Evolutionary conservation across 805 yeast species (phyloP), one percentile per base, ranked within the genome.

Genomic region (Wickerhamiella shivajii): DNA sequence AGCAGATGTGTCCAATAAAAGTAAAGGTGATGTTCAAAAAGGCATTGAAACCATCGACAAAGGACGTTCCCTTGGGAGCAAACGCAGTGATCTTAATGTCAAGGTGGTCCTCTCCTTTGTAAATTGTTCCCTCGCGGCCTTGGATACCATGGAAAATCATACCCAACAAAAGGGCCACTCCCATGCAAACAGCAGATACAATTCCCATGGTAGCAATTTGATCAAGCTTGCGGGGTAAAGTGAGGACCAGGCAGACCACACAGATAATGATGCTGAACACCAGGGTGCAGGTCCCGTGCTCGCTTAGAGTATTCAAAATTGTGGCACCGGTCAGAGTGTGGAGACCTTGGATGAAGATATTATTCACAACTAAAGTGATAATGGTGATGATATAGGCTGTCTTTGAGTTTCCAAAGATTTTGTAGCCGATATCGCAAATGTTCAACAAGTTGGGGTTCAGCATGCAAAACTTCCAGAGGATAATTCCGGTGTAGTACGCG

Each of bases 1-100:
- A 71, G 4, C 72, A 67, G 49, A 71, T 66, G 50, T 71, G 77
- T 3, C 77, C 77, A 15, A 69, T 76, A 53, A 71, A 70, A 1
- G 77, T 69, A 50, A 70, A 71, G 16, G 69, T 70, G 43, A 71
- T 71, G 52, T 71, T 71, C 44, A 71, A 56, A 40, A 65, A 57
- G 0, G 77, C 77, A 24, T 61, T 50, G 75, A 71, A 69, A 1
- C 60, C 74, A 13, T 48, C 44, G 6, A 69, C 74, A 42, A 58
- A 71, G 3, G 66, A 58, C n/a, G 74, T 67, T 1, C 71, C 74
- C 35, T 56, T 38, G 8, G 38, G 60, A 1, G 77, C 73, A 66
- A 71, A 67, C 21, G 67, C 50, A 26, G 53, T 51, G 57, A 61
- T 68, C 3, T 46, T 46, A 10, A 68, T 65, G 1, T 68, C 64